These are phyloP conservation scores for Aschersonia sp. DNA, from an alignment of 2,329 filamentous ascomycete genomes.

Conservation along the genomic window DNA sequence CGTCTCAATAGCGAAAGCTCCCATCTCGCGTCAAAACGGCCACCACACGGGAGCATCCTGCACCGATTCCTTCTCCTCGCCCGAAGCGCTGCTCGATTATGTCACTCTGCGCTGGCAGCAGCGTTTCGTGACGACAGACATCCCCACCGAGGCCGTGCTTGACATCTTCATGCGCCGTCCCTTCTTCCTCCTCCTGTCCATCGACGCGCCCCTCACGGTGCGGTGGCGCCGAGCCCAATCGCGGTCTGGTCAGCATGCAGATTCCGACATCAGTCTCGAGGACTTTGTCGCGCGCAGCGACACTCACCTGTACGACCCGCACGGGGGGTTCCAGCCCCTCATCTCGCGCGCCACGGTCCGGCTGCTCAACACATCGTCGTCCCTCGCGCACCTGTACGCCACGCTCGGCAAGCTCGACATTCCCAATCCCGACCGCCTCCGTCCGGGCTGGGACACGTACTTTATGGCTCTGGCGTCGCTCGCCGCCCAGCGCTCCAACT, in stretches of 20 bases:
- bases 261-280: slow-evolving; percentile 28
- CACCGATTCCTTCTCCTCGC: slow-evolving; percentile 34
- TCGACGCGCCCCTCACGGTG: slow-evolving; percentile 76
- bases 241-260: slow-evolving; percentile 9
- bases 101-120: slow-evolving; percentile 75
- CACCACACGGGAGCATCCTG: slow-evolving; percentile 2
- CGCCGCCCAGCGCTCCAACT: slow-evolving; percentile 82
- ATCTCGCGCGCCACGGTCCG: slow-evolving; percentile 72
- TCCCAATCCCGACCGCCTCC: slow-evolving; percentile 61
- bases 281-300: slow-evolving; percentile 49
- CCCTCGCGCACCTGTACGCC: slow-evolving; percentile 55
- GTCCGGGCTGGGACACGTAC: slow-evolving; percentile 91
- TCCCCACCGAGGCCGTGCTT: slow-evolving; percentile 57
- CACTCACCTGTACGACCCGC: slow-evolving; percentile 56
- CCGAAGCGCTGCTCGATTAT: slow-evolving; percentile 63
- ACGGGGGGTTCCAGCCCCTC: slow-evolving; percentile 55
- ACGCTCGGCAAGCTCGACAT: slow-evolving; percentile 65
- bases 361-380: slow-evolving; percentile 70
- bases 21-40: slow-evolving; percentile 7
- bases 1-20: slow-evolving; percentile 8
- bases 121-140: slow-evolving; percentile 75
- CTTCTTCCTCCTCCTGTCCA: slow-evolving; percentile 84
- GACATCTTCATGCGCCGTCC: slow-evolving; percentile 67
- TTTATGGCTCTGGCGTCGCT: slow-evolving; percentile 96
- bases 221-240: slow-evolving; percentile 66